Evolutionary conservation across 1,139 yeast species (phyloP), one percentile per base, ranked within the genome.

Genomic region (Meyerozyma guilliermondii): DNA sequence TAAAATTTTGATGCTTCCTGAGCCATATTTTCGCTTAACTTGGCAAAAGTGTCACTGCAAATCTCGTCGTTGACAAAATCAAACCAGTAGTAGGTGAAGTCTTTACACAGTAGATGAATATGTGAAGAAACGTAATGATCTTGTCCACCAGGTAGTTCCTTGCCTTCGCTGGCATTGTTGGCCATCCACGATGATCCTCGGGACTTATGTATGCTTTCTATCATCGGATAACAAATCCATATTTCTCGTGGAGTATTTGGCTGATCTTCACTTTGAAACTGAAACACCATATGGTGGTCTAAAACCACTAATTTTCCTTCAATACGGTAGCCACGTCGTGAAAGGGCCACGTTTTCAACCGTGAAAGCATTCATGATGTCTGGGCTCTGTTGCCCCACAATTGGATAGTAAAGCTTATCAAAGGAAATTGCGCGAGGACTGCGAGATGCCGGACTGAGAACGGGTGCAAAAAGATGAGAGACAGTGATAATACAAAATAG

Each of bases 201-300:
- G 26, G 81, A 73, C 50, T 84, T 80, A 49, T 78, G 77, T 2
- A 87, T 81, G 43, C 75, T 68, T 39, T 81, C 85, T 38, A 91
- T 83, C 51, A 91, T 80, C 0, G 98, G 98, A 61, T 91, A 92
- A 46, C 96, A 86, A 29, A 89, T 76, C 98, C 98, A 92, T 18
- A 88, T 77, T 58, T 92, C 98, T 46, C 82, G 62, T 42, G 48
- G 52, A n/a, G 50, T 46, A 38, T 45, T 48, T 22, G 40, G 46
- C 20, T 44, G 39, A 11, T 40, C 43, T n/a, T 41, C 50, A 38
- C 44, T 55, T 40, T 45, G 63, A 60, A 71, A 43, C 6, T 76
- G 78, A 62, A 91, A 91, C 20, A 92, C 92, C 56, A 92, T 69
- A 66, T 92, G 98, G 60, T 84, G 91, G 1, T 91, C 80, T 1